Percentiles rank a stretch among this genome's conserved stretches.
phyloP scores from a whole-genome alignment of 257 asterid species.

The Misopates orontium region DNA sequence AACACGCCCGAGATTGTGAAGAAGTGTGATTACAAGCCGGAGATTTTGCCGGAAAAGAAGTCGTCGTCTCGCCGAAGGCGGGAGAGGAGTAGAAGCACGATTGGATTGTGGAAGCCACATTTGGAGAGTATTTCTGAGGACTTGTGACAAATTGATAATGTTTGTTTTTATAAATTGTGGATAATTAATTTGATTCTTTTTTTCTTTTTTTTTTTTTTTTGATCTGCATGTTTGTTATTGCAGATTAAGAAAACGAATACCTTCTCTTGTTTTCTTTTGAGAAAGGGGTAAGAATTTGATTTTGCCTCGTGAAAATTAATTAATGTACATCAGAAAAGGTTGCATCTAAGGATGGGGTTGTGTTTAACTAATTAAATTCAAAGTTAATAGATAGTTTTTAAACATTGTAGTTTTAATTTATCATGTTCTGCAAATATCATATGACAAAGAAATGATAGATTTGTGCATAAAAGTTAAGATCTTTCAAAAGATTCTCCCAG shows the following conservation, averaged over 20 bases:
- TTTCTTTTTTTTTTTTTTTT: conserved; percentile 20
- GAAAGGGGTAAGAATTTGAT: background rate
- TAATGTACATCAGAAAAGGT: conserved; percentile 11
- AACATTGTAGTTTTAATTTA: background rate
- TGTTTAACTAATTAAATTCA: too few relatives aligned
- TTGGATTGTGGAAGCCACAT: conserved; percentile 64
- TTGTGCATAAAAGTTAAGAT: too few relatives aligned
- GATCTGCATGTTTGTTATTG: conserved; percentile 45
- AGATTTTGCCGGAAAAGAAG: conserved; percentile 30
- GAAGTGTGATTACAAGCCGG: background rate
- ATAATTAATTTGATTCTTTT: conserved; percentile 22
- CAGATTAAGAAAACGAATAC: conserved; percentile 28
- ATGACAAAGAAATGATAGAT: background rate
- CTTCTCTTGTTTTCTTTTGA: background rate
- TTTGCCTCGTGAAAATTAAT: conserved; percentile 6
- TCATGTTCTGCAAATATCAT: too few relatives aligned
- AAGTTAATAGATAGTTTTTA: background rate
- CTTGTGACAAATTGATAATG: background rate
- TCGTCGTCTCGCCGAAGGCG: conserved; percentile 37
- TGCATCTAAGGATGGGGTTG: background rate
- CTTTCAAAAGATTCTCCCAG: too few relatives aligned
- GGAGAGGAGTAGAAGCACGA: conserved; percentile 43
- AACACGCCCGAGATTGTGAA: background rate
- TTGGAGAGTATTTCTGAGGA: conserved; percentile 65
- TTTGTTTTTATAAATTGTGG: conserved; percentile 33